These are phyloP conservation scores for Pontederia paniculata DNA, from an alignment of 176 grass and related monocot species.

Conservation along the genomic window DNA sequence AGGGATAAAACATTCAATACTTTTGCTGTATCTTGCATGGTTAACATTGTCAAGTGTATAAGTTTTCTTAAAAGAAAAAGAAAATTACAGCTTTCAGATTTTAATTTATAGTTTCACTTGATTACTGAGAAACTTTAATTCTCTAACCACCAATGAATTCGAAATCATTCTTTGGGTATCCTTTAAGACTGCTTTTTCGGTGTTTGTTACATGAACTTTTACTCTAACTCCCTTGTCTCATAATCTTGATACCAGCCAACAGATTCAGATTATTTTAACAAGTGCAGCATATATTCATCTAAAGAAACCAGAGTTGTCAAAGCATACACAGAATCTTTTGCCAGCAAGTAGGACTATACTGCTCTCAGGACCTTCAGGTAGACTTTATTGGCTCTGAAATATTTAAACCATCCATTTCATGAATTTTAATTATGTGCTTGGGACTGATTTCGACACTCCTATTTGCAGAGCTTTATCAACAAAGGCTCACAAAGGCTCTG, in stretches of 20 bases:
- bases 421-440: background rate
- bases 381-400: background rate
- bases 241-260: slow-evolving; percentile 47
- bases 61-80: too few species aligned
- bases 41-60: too few species aligned
- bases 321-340: slow-evolving; percentile 78
- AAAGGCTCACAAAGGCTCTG: slow-evolving; percentile 66
- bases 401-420: background rate
- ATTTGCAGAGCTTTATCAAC: slow-evolving; percentile 67
- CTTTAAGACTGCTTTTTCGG: background rate
- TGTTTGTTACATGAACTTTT: background rate
- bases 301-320: slow-evolving; percentile 54
- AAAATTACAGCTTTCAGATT: too few species aligned
- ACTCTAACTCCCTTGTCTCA: background rate
- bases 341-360: slow-evolving; percentile 70
- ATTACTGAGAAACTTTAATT: too few species aligned
- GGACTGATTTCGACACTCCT: background rate
- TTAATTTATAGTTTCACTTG: too few species aligned
- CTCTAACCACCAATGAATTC: background rate
- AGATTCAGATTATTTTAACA: slow-evolving; percentile 57
- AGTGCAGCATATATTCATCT: slow-evolving; percentile 92
- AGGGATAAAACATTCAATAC: too few species aligned
- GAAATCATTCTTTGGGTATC: background rate
- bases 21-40: too few species aligned
- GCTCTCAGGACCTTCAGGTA: slow-evolving; percentile 80